These are phyloP conservation scores for Centaurea solstitialis DNA, from an alignment of 129 eudicot genomes.

Conservation along the genomic window DNA sequence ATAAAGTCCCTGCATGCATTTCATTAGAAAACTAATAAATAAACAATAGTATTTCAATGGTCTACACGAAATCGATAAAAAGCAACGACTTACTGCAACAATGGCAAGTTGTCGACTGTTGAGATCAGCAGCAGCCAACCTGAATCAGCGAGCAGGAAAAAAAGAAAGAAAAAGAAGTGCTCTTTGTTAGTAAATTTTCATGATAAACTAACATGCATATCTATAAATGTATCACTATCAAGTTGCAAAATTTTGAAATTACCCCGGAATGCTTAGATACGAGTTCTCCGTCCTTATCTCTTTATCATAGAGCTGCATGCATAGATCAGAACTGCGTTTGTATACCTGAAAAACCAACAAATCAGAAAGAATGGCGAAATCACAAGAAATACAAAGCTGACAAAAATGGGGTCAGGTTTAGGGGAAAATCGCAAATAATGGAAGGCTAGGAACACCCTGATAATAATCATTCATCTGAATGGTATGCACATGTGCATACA, in stretches of 20 bases:
- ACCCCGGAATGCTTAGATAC: slow-evolving; percentile 82
- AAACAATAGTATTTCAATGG: neutral
- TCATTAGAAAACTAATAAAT: neutral
- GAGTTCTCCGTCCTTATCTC: slow-evolving; percentile 67
- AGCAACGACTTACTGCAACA: slow-evolving; percentile 73
- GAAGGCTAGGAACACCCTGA: too few species aligned
- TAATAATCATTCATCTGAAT: too few species aligned
- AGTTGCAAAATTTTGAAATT: slow-evolving; percentile 16
- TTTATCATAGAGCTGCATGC: slow-evolving; percentile 84
- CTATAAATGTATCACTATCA: slow-evolving; percentile 4
- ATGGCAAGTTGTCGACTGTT: slow-evolving; percentile 89
- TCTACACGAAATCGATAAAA: neutral
- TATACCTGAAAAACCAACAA: slow-evolving; percentile 60
- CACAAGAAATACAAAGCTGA: slow-evolving; percentile 2
- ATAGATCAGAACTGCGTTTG: slow-evolving; percentile 79
- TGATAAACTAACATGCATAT: neutral
- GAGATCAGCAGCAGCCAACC: slow-evolving; percentile 74
- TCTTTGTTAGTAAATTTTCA: neutral
- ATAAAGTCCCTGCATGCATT: slow-evolving; percentile 62
- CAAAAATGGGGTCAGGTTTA: neutral
- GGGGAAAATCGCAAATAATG: too few species aligned
- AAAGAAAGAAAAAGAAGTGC: neutral
- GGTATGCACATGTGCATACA: too few species aligned
- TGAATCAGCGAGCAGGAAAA: slow-evolving; percentile 26
- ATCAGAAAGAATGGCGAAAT: neutral